Evolutionary conservation across 441 rosid species (phyloP), one percentile per base, ranked within the genome.

Genomic region (Lepidium campestre): DNA sequence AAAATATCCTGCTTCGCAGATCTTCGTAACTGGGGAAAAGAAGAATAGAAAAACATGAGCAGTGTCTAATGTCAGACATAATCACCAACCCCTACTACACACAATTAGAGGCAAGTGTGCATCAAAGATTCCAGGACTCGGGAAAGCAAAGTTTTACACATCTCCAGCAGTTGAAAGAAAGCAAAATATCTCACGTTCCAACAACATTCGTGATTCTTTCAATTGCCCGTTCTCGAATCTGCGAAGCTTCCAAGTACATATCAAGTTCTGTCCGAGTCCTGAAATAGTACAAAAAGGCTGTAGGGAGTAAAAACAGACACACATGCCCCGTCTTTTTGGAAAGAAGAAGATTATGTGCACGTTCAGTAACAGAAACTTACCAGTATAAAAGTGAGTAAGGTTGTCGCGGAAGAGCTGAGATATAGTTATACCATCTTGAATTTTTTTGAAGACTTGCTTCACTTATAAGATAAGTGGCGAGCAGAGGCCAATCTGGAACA

Each of bases 401-500:
- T 62, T 91, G 99, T 55, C 78, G 74, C 0, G 97, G 99, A 57
- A 94, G 84, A 39, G 96, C 99, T 1, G 96, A 82, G 58, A 94
- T 91, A 73, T 91, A 94, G 63, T 91, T 89, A 71, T 64, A 76
- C 99, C 99, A 94, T 82, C 90, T 85, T 9, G 99, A 94, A 57
- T 80, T 82, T 48, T 81, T 80, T 75, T 70, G 75, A 44, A 79
- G 79, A 77, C 90, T 94, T 60, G 99, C 97, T 82, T 94, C 99
- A 44, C 99, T 89, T 69, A 91, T 89, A 72, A 94, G 81, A 67
- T 89, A 86, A 52, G 86, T 89, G 2, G 97, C 97, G 11, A 94
- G 82, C 71, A 88, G 76, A 20, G 99, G 97, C 97, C 99, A 94
- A 82, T 94, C 96, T 10, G 97, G 99, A n/a, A 94, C 97, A 34